Evolutionary conservation across 331 rosid species (phyloP).

Genomic region (Stylosanthes scabra): DNA sequence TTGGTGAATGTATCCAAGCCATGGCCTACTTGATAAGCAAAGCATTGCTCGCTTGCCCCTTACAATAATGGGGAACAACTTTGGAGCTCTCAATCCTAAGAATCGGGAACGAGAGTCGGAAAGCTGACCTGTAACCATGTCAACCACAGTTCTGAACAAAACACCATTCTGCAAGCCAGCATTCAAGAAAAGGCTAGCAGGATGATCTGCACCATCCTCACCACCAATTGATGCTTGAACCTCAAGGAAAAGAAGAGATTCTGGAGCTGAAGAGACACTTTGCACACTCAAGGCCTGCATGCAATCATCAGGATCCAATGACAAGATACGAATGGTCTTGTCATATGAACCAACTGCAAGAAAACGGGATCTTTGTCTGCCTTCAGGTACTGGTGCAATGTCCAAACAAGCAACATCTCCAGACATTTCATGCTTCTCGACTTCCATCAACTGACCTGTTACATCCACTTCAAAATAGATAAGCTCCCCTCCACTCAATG

Average conservation of each 20-base stretch:
- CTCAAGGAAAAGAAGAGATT: constrained; percentile 95
- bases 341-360: constrained; percentile 97
- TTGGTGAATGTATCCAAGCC: constrained; percentile 99
- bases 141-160: constrained; percentile 94
- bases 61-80: constrained; percentile 73
- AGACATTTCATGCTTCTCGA: constrained; percentile 96
- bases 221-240: constrained; percentile 94
- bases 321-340: constrained; percentile 82
- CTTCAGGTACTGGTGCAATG: constrained; percentile 97
- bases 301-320: constrained; percentile 94
- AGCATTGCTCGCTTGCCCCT: constrained; percentile 96
- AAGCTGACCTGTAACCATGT: constrained; percentile 98
- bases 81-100: constrained; percentile 94
- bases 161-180: constrained; percentile 92
- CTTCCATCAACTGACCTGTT: constrained; percentile 95
- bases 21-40: constrained; percentile 95
- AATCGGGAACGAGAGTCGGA: constrained; percentile 94
- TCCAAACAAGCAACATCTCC: constrained; percentile 96
- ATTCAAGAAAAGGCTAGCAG: constrained; percentile 95
- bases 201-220: constrained; percentile 97
- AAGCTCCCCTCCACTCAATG: constrained; percentile 93
- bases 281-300: constrained; percentile 94
- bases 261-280: constrained; percentile 93
- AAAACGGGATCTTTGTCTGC: constrained; percentile 92
- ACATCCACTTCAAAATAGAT: constrained; percentile 93